Evolutionary conservation across 345 rosid genomes (phyloP).

Genomic region (Gossypium longicalyx): DNA sequence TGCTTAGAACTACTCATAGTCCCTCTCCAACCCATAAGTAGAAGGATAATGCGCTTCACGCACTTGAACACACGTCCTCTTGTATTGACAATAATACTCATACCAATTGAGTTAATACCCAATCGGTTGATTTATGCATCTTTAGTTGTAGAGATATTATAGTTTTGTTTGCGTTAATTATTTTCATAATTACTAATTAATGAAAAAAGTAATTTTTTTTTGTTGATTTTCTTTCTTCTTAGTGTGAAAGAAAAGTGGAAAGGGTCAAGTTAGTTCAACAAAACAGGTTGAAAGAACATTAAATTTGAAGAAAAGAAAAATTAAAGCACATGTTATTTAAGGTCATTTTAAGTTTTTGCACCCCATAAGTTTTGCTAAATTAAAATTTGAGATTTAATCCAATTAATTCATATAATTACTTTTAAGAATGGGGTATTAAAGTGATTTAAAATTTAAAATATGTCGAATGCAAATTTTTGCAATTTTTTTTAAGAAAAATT

Average conservation of each 20-base stretch:
- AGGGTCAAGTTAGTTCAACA: not conserved
- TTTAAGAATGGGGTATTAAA: too few species aligned
- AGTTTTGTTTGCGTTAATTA: not conserved
- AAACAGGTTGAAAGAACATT: not conserved
- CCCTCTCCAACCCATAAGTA: too few species aligned
- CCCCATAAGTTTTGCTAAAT: not conserved
- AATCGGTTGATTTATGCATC: too few species aligned
- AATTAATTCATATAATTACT: not conserved
- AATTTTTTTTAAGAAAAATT: not conserved
- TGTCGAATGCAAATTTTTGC: not conserved
- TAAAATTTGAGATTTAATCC: not conserved
- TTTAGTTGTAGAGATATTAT: too few species aligned
- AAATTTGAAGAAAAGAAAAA: not conserved
- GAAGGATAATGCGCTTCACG: too few species aligned
- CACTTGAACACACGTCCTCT: too few species aligned
- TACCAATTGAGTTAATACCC: too few species aligned
- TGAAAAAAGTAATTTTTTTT: not conserved
- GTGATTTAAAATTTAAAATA: not conserved
- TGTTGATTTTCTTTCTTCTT: not conserved
- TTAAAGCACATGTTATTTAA: not conserved
- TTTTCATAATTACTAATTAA: not conserved
- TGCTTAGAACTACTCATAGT: too few species aligned
- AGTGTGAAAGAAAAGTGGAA: not conserved
- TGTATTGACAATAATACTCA: rapidly evolving
- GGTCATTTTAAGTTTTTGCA: not conserved